phyloP scores from a whole-genome alignment of 176 grass and related monocot genomes.

The Triticum turgidum region DNA sequence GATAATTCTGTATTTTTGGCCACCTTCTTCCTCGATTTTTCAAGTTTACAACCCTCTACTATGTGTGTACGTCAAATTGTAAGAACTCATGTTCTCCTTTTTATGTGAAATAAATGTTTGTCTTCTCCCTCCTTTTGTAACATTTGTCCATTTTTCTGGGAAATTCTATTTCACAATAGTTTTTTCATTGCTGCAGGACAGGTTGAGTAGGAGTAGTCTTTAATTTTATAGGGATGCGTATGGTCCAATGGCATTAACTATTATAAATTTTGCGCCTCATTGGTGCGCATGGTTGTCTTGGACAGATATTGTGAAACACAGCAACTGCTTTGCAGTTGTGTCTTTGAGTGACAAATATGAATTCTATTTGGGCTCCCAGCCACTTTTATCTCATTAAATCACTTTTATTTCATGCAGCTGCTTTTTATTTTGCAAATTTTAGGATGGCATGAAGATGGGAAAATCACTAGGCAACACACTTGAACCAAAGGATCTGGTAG shows the following conservation, averaged over 20 bases:
- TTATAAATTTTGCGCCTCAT: background rate
- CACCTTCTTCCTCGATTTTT: conserved; percentile 6
- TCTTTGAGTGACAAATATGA: background rate
- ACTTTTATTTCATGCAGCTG: conserved; percentile 53
- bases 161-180: background rate
- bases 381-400: conserved; percentile 31
- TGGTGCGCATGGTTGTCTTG: background rate
- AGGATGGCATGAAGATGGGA: conserved; percentile 99
- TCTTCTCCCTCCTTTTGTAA: background rate
- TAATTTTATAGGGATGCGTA: background rate
- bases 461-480: conserved; percentile 98
- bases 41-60: background rate
- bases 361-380: background rate
- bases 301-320: background rate
- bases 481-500: conserved; percentile 87
- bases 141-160: background rate
- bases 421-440: conserved; percentile 70
- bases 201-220: background rate
- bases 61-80: background rate
- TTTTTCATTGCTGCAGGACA: background rate
- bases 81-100: background rate
- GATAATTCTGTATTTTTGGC: background rate
- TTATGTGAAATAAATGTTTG: background rate
- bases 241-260: background rate
- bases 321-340: background rate